Evolutionary conservation across 179 eudicot species (phyloP), one percentile per base, ranked within the genome.

Genomic region (Monotropa hypopitys): DNA sequence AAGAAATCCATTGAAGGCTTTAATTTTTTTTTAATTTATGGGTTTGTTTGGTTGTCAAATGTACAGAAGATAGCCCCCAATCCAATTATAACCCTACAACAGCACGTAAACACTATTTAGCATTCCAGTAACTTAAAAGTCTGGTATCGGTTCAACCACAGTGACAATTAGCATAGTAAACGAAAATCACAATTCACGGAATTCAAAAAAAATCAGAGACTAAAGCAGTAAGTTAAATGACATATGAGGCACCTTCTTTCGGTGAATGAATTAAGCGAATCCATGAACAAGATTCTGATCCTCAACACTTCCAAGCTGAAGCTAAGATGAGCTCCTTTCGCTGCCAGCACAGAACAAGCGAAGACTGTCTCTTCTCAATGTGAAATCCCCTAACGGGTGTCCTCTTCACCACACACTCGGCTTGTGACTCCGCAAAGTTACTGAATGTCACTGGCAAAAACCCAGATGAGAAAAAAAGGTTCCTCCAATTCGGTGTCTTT

Each of bases 241-340:
- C 43, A 32, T 32, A 50, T 16, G 26, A 72, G 56, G 57, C 74
- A 72, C 75, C 75, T 72, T 49, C 26, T 72, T 50, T 23, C 49
- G 18, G 0, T 18, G 74, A 46, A 71, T 3, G 21, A 47, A 53
- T 53, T 47, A 32, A 21, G 75, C 2, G 23, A 73, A 66, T 38
- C 42, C 75, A 81, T 13, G 54, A 10, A 16, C 68, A 74, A 68
- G 59, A 45, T 47, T 21, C 67, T 28, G 47, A 33, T 49, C 56
- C 40, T 86, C 80, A 91, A 84, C 91, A 95, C 84, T 90, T 89
- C 99, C 99, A 95, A 76, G 99, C 97, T 0, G 97, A 88, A 79
- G 88, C 97, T 4, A 97, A 87, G 75, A 93, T 84, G 16, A 95
- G 92, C 85, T 93, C 99, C 76, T 90, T 85, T 72, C 89, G 79